Evolutionary conservation across 2,329 filamentous ascomycete genomes (phyloP), one percentile per base, ranked within the genome.

Genomic region (Chrysosporium queenslandicum): DNA sequence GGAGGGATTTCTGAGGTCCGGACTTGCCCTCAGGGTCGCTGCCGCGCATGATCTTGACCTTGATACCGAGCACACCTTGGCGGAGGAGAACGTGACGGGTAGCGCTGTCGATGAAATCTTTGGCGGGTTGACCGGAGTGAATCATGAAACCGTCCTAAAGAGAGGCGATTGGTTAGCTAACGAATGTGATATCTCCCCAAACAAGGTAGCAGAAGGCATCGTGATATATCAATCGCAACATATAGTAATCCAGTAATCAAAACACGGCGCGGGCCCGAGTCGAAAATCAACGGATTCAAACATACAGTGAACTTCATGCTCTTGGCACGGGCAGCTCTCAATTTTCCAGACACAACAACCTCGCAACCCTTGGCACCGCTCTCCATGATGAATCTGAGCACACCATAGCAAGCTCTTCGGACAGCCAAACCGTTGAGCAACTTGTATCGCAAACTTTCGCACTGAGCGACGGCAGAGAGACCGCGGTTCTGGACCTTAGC

Each of bases 31-130:
- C 89, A 74, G 92, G 92, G 80, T 98, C 92, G 66, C 88, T 92
- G 72, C 92, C 92, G 74, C 94, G 90, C 92, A 98, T 98, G 80
- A 98, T 98, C 90, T 98, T 98, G 77, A 98, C 92, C 85, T 98
- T 98, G 81, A 98, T 98, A 79, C 92, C 92, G 63, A 98, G 81
- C 63, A 98, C 92, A 87, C 92, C 92, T 82, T 98, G 92, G 78
- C 94, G 87, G 76, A 98, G 90, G 64, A 98, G 89, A 68, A 98
- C 92, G 87, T 98, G 92, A 68, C 92, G 92, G 70, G 92, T 97
- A 66, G 94, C 94, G 69, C 78, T 82, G 82, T 98, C 92, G 75
- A 98, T 98, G 81, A 98, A 98, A 79, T 98, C 92, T 79, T 94
- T 91, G 71, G 91, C 92, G 71, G 92, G 92, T 77, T 98, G 92